Conservation (phyloP, 2,329 filamentous ascomycete genomes). For the Huntiella decipiens region DNA sequence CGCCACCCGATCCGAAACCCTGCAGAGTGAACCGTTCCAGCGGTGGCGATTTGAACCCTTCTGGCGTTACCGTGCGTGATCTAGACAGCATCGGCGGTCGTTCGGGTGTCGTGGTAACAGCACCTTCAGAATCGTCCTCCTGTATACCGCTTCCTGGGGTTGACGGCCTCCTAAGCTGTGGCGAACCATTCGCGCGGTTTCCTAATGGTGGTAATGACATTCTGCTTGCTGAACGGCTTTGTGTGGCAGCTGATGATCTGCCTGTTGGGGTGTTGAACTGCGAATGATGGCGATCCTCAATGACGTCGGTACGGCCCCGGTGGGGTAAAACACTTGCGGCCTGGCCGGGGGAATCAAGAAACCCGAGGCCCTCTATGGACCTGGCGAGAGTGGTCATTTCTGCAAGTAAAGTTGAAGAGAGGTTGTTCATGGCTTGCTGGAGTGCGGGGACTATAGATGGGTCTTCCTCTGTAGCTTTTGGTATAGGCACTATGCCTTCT, state of each 20-base stretch:
- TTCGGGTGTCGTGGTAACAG: conserved; percentile 23
- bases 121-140: conserved; percentile 20
- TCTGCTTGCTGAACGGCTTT: conserved; percentile 38
- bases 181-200: conserved; percentile 23
- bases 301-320: conserved; percentile 9
- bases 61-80: conserved; percentile 22
- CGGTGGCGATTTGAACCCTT: conserved; percentile 29
- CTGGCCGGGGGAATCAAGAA: conserved; percentile 57
- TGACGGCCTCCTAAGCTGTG: conserved; percentile 28
- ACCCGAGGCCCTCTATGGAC: conserved; percentile 51
- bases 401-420: conserved; percentile 53
- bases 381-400: conserved; percentile 59
- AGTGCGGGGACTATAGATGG: conserved; percentile 20
- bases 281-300: conserved; percentile 32
- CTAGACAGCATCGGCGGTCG: conserved; percentile 11
- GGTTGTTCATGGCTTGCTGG: conserved; percentile 62
- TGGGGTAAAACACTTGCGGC: conserved; percentile 18
- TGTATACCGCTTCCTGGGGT: conserved; percentile 28
- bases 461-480: conserved; percentile 46
- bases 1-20: conserved; percentile 52
- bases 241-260: conserved; percentile 34
- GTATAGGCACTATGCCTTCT: conserved; percentile 53
- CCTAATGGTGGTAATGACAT: conserved; percentile 65
- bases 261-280: conserved; percentile 29
- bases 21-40: conserved; percentile 42